Evolutionary conservation across 495 filamentous ascomycete species (phyloP).

Genomic region (Geoglossum glabrum): DNA sequence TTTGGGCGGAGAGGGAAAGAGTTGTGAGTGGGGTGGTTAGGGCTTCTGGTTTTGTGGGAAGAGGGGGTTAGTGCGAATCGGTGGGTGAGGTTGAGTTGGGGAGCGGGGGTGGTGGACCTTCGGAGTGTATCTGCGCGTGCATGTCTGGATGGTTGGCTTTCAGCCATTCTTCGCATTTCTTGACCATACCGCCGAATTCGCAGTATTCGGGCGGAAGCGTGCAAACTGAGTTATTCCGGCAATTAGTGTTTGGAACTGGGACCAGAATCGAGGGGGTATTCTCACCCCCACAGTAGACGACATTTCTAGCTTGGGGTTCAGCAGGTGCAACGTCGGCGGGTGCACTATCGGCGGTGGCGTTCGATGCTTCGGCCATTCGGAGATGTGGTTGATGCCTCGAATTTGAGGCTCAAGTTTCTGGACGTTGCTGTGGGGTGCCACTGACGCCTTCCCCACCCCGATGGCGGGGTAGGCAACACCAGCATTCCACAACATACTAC

Average conservation of each 20-base stretch:
- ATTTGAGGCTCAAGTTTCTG: background rate
- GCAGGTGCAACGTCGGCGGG: slow-evolving; percentile 17
- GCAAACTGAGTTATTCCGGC: slow-evolving; percentile 40
- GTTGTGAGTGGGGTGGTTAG: slow-evolving; percentile 61
- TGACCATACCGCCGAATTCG: slow-evolving; percentile 94
- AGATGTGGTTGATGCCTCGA: background rate
- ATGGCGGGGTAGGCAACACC: background rate
- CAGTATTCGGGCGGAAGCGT: slow-evolving; percentile 90
- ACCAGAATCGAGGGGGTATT: slow-evolving; percentile 12
- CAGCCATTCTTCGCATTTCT: slow-evolving; percentile 94
- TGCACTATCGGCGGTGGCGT: background rate
- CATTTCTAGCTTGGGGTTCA: slow-evolving; percentile 41
- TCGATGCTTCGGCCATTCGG: background rate
- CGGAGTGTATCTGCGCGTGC: slow-evolving; percentile 63
- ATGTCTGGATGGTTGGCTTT: slow-evolving; percentile 49
- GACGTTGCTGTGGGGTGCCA: background rate
- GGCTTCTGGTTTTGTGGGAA: slow-evolving; percentile 43
- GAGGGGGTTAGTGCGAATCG: background rate
- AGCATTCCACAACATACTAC: too few species aligned
- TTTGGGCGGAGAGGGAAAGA: slow-evolving; percentile 72
- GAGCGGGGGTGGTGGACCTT: slow-evolving; percentile 34
- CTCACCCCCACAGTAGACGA: slow-evolving; percentile 66
- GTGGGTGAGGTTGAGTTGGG: background rate
- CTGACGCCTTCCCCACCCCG: background rate
- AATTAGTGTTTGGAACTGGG: slow-evolving; percentile 11